Evolutionary conservation across 2,329 filamentous ascomycete genomes (phyloP).

Genomic region (Chaetomium globosum): DNA sequence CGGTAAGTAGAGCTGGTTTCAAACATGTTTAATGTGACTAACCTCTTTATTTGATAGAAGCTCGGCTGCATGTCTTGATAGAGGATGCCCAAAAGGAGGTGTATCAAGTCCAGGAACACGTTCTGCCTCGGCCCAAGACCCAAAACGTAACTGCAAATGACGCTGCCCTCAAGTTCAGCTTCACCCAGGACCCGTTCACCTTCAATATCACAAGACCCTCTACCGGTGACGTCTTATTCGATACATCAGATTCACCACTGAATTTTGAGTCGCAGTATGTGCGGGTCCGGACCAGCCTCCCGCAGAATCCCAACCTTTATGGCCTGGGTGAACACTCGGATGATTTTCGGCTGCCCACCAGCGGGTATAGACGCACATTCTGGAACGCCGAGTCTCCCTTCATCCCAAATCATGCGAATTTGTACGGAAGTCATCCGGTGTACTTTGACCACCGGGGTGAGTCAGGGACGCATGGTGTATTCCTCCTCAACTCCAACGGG

Average conservation of each 20-base stretch:
- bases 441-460: constrained; percentile 69
- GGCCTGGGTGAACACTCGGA: constrained; percentile 78
- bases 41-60: constrained; percentile 8
- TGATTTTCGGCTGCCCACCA: constrained; percentile 65
- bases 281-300: constrained; percentile 68
- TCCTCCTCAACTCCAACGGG: constrained; percentile 71
- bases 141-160: constrained; percentile 33
- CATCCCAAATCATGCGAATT: constrained; percentile 62
- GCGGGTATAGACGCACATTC: constrained; percentile 67
- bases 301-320: constrained; percentile 68
- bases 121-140: constrained; percentile 63
- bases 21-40: background rate
- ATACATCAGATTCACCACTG: constrained; percentile 52
- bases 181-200: constrained; percentile 53
- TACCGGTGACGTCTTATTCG: constrained; percentile 60
- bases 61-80: constrained; percentile 68
- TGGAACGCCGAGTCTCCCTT: constrained; percentile 69
- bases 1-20: constrained; percentile 27
- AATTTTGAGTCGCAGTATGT: constrained; percentile 77
- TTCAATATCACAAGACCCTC: constrained; percentile 59
- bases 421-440: constrained; percentile 73
- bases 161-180: constrained; percentile 51
- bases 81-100: constrained; percentile 69
- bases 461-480: constrained; percentile 62
- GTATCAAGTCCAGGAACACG: constrained; percentile 72